A percentile compares a stretch with the other conserved stretches of the same genome.
Evolutionary conservation across 192 early-diverging fungal genomes (phyloP).

Genomic region (Coemansia erecta): DNA sequence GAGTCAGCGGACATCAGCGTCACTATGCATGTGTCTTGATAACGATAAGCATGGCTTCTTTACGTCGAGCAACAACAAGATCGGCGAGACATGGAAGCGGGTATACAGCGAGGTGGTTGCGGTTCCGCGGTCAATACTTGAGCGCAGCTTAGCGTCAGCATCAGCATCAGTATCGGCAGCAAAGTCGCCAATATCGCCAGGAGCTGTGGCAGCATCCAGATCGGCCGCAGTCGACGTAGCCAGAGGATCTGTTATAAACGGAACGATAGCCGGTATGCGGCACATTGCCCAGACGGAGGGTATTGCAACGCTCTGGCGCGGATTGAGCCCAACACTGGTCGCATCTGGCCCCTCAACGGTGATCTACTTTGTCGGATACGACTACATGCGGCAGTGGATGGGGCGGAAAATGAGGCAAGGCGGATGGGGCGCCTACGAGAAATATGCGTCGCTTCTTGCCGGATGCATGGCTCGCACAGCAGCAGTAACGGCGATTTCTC

Average conservation of each 20-base stretch:
- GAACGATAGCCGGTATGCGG: constrained; percentile 66
- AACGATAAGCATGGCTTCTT: constrained; percentile 15
- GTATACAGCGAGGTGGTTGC: constrained; percentile 31
- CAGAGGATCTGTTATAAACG: constrained; percentile 13
- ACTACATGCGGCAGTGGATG: constrained; percentile 68
- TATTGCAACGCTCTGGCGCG: constrained; percentile 75
- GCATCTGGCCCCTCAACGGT: constrained; percentile 90
- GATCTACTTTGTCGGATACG: constrained; percentile 95
- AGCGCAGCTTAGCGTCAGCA: constrained; percentile 11
- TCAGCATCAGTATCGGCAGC: constrained; percentile 12
- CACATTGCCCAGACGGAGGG: constrained; percentile 84
- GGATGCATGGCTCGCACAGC: constrained; percentile 77
- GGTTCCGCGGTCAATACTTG: constrained; percentile 10
- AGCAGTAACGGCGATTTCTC: constrained; percentile 79
- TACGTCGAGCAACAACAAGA: constrained; percentile 4
- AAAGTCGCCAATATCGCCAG: background rate
- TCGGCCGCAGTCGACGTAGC: constrained; percentile 1
- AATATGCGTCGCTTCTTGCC: constrained; percentile 68
- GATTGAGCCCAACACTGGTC: constrained; percentile 80
- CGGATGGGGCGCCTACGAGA: constrained; percentile 34
- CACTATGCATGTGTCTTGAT: constrained; percentile 26
- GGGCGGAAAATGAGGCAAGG: constrained; percentile 20
- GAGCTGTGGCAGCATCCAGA: background rate
- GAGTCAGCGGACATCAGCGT: constrained; percentile 17
- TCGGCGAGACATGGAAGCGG: constrained; percentile 12